phyloP scores from a whole-genome alignment of 1,139 yeast species.

The Kodamaea alishanica region DNA sequence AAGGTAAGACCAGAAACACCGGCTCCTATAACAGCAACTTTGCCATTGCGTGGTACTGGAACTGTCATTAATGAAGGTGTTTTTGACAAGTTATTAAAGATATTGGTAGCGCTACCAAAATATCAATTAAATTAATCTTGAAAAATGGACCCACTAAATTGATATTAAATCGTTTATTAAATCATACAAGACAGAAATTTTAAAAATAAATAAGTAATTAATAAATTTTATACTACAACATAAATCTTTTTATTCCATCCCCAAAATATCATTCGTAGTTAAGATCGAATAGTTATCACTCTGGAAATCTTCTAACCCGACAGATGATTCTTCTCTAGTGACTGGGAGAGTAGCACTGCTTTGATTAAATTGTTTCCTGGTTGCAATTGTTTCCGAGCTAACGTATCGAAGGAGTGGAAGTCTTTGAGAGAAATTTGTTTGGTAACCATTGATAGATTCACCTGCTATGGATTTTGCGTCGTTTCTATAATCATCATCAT shows the following conservation, averaged over 20 bases:
- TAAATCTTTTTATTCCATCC: too few relatives aligned
- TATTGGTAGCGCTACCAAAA: background rate
- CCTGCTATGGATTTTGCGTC: background rate
- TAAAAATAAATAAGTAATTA: slow-evolving; percentile 1
- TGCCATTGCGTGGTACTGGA: slow-evolving; percentile 20
- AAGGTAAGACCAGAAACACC: slow-evolving; percentile 85
- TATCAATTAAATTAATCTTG: too few relatives aligned
- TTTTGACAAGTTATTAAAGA: background rate
- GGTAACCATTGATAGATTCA: slow-evolving; percentile 12
- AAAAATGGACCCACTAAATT: slow-evolving; percentile 1
- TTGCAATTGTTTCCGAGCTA: slow-evolving; percentile 22
- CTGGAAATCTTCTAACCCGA: background rate
- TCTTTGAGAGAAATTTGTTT: slow-evolving; percentile 27
- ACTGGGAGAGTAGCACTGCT: slow-evolving; percentile 6
- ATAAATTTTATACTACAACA: too few relatives aligned
- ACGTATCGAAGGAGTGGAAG: slow-evolving; percentile 29
- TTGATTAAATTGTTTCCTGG: slow-evolving; percentile 5
- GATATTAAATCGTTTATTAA: background rate
- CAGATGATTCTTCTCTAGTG: slow-evolving; percentile 6
- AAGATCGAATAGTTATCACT: too few relatives aligned
- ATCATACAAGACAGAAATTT: background rate
- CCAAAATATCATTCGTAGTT: too few relatives aligned
- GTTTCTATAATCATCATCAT: too few relatives aligned
- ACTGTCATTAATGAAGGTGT: background rate
- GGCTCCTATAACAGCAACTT: slow-evolving; percentile 72